Percentiles rank a stretch among this genome's conserved stretches.
Evolutionary conservation across 495 filamentous ascomycete species (phyloP).

Genomic region (Penicillium canescens): DNA sequence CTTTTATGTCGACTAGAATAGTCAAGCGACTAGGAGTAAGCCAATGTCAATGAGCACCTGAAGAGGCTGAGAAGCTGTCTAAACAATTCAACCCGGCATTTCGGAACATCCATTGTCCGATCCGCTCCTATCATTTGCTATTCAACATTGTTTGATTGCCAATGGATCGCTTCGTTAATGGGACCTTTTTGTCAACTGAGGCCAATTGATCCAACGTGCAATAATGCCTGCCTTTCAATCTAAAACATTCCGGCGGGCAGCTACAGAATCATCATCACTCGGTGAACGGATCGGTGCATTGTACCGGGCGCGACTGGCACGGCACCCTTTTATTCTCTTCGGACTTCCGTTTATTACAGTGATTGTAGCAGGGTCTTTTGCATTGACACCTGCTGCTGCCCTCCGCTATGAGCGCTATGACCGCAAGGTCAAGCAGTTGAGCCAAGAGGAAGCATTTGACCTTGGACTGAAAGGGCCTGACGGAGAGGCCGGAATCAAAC

Average conservation of each 20-base stretch:
- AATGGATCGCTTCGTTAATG: neutral
- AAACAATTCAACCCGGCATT: constrained; percentile 20
- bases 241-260: constrained; percentile 65
- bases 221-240: constrained; percentile 72
- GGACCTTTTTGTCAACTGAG: neutral
- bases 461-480: constrained; percentile 63
- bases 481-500: constrained; percentile 43
- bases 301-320: constrained; percentile 69
- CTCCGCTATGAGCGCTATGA: constrained; percentile 92
- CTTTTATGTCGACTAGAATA: neutral
- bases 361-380: constrained; percentile 93
- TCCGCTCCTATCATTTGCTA: neutral
- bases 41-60: neutral
- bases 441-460: constrained; percentile 71
- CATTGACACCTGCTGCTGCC: constrained; percentile 89
- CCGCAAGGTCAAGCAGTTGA: constrained; percentile 77
- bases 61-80: constrained; percentile 15
- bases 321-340: constrained; percentile 89
- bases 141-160: too few relatives aligned
- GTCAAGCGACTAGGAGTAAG: neutral
- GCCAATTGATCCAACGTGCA: neutral
- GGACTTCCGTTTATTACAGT: constrained; percentile 91
- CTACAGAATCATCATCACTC: constrained; percentile 48
- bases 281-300: constrained; percentile 66
- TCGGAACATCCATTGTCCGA: constrained; percentile 26